phyloP scores from a whole-genome alignment of 495 filamentous ascomycete species.

The Aspergillus egyptiacus region DNA sequence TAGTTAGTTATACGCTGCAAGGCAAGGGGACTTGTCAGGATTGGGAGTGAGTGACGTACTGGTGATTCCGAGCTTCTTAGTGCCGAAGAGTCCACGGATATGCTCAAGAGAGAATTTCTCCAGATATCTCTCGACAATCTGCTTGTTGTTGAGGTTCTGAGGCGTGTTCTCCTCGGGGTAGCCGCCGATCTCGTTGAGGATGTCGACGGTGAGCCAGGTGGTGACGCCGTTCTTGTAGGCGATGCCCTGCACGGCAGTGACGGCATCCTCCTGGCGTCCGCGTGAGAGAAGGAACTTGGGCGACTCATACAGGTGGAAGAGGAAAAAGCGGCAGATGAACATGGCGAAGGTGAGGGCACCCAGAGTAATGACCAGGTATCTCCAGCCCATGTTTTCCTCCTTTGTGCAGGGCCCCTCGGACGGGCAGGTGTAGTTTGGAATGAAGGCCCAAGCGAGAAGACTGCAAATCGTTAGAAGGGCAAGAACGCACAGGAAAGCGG shows the following conservation, averaged over 20 bases:
- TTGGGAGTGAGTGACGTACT: no score
- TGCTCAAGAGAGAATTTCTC: conserved; percentile 53
- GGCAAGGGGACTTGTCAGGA: no score
- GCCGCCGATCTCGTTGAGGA: conserved; percentile 51
- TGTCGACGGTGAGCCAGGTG: conserved; percentile 49
- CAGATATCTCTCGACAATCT: conserved; percentile 47
- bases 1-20: not conserved
- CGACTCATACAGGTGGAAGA: conserved; percentile 75
- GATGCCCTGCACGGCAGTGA: conserved; percentile 58
- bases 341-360: conserved; percentile 65
- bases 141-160: conserved; percentile 30
- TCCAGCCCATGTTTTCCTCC: conserved; percentile 71
- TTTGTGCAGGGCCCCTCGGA: conserved; percentile 42
- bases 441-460: conserved; percentile 52
- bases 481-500: no score
- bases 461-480: conserved; percentile 13
- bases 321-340: conserved; percentile 66
- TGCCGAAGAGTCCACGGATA: conserved; percentile 49
- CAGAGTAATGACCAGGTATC: conserved; percentile 65
- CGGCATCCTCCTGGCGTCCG: conserved; percentile 66
- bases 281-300: conserved; percentile 74
- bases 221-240: conserved; percentile 48
- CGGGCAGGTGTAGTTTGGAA: conserved; percentile 47
- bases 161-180: conserved; percentile 29
- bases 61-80: conserved; percentile 42